Base-by-base conservation (phyloP, 371 early-diverging fungal species). In the Mortierella sp. region DNA sequence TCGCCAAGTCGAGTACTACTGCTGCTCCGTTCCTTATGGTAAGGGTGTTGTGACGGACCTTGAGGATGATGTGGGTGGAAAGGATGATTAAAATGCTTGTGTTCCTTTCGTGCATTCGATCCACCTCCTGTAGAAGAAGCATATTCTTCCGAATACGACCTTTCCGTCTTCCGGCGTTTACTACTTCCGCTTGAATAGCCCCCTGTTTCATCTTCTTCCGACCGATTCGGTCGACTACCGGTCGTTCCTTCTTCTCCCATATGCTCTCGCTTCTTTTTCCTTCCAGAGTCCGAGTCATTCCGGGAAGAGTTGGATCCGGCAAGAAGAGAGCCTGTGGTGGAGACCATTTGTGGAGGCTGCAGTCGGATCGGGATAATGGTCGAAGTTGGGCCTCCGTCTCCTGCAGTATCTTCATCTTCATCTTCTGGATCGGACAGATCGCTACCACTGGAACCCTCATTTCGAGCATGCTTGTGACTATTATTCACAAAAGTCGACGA, bases 71-170 rank as follows among this genome's bases (percentile, higher is more conserved):
- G 50, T 16, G 16, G 3, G 50, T 50, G 50, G 16, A 44, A 61
- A 43, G 58, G 62, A 15, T 59, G 66, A 9, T 28, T 43, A 19
- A 45, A 50, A 14, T 50, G 16, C 18, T 48, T 19, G 56, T 72
- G 79, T 51, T 77, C 79, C 18, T 68, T 52, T 14, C 66, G 62
- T 3, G 72, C 23, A 5, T 64, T 53, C 37, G 75, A 62, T 3
- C 37, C 37, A 37, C 37, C 37, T 37, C 53, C 53, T 9, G 53
- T 53, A 15, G 72, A 77, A 1, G 75, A 75, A 16, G 57, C 66
- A 58, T 72, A 72, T 21, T 69, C 79, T 44, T 77, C 79, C 18
- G 79, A 77, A 37, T 72, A 60, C 14, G 68, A 72, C 3, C 79
- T 28, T 11, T 77, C 79, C 11, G 46, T 46, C 52, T 50, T 72